Evolutionary conservation across 1,284 basidiomycete genomes (phyloP).

Genomic region (Ustilago nuda): DNA sequence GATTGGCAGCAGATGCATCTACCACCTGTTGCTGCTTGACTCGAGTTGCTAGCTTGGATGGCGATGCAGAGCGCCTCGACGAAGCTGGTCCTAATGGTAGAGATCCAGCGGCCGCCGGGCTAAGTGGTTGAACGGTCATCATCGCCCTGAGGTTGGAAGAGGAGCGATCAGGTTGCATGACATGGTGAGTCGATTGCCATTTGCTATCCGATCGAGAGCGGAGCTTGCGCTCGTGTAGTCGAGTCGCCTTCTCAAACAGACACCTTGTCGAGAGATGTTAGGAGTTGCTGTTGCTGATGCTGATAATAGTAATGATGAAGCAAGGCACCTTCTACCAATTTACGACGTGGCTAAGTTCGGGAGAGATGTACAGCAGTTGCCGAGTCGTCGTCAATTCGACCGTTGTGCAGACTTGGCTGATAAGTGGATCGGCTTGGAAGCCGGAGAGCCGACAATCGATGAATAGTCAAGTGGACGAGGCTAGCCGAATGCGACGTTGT

Average conservation of each 20-base stretch:
- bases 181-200: slow-evolving; percentile 30
- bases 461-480: not conserved
- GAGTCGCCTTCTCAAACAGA: not conserved
- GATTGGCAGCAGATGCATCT: slow-evolving; percentile 7
- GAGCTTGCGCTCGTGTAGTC: not conserved
- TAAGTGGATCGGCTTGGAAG: not conserved
- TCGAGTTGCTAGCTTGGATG: slow-evolving; percentile 20
- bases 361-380: not conserved
- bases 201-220: not conserved
- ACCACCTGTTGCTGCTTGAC: slow-evolving; percentile 13
- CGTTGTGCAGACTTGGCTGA: not conserved
- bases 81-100: slow-evolving; percentile 12
- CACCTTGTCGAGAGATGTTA: not conserved
- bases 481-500: not conserved
- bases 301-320: not conserved
- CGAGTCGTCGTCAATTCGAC: not conserved
- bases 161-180: slow-evolving; percentile 33
- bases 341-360: not conserved
- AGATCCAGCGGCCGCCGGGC: slow-evolving; percentile 19
- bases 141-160: slow-evolving; percentile 37
- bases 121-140: slow-evolving; percentile 44
- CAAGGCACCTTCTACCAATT: not conserved
- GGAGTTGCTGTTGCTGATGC: not conserved
- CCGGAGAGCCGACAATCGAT: not conserved
- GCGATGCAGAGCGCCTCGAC: slow-evolving; percentile 28